phyloP scores from a whole-genome alignment of 2,329 filamentous ascomycete species.

The Diaporthe vexans region DNA sequence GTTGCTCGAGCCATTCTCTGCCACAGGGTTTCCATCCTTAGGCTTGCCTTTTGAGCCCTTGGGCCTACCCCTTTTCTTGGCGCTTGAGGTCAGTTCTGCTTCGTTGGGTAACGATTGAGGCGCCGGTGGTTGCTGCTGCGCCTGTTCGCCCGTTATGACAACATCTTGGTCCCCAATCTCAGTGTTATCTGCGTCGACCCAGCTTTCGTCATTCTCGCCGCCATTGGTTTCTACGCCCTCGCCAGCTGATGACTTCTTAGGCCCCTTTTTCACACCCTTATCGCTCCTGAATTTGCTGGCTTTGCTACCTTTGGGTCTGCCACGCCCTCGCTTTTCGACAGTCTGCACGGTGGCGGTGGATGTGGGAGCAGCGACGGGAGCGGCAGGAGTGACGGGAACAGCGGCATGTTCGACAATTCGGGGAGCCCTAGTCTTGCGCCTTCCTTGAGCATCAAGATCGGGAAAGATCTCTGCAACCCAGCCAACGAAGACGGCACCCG shows the following conservation, averaged over 20 bases:
- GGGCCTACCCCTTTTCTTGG: slow-evolving; percentile 61
- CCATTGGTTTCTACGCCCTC: slow-evolving; percentile 28
- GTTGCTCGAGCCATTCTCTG: slow-evolving; percentile 21
- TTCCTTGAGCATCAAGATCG: slow-evolving; percentile 47
- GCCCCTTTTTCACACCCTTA: slow-evolving; percentile 65
- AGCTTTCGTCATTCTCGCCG: slow-evolving; percentile 55
- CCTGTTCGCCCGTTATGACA: slow-evolving; percentile 16
- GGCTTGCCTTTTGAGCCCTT: slow-evolving; percentile 67
- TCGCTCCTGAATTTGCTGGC: slow-evolving; percentile 61
- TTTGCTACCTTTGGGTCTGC: slow-evolving; percentile 71
- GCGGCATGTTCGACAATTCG: slow-evolving; percentile 40
- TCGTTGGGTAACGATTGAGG: slow-evolving; percentile 9
- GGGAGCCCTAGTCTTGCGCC: slow-evolving; percentile 44
- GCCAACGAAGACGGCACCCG: slow-evolving; percentile 70
- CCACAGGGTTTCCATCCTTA: slow-evolving; percentile 48
- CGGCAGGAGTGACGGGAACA: slow-evolving; percentile 46
- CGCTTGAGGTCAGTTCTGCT: slow-evolving; percentile 44
- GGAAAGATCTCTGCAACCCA: slow-evolving; percentile 77
- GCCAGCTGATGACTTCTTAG: slow-evolving; percentile 45
- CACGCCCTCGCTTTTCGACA: slow-evolving; percentile 60
- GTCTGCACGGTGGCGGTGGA: slow-evolving; percentile 39
- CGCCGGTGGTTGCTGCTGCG: slow-evolving; percentile 23
- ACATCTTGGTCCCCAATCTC: slow-evolving; percentile 27
- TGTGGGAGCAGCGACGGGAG: slow-evolving; percentile 43
- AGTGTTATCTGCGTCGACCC: slow-evolving; percentile 61